Percentiles rank a stretch among this genome's conserved stretches.
Conservation (phyloP, 2,329 filamentous ascomycete genomes). For the Cladosporium sp. region DNA sequence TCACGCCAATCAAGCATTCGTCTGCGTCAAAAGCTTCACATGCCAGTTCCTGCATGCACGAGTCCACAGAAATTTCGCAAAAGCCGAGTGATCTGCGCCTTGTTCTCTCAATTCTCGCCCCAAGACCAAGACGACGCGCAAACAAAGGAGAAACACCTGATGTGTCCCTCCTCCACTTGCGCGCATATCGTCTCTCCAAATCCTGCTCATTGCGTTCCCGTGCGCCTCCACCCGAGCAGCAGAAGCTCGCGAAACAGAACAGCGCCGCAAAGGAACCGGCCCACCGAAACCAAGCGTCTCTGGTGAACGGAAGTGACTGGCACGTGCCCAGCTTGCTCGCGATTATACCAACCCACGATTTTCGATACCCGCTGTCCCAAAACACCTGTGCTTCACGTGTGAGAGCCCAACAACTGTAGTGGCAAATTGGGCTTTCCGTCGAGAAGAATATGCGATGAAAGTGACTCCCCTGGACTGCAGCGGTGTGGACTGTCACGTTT, state of each 20-base stretch:
- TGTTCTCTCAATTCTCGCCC: background rate
- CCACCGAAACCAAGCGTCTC: conserved; percentile 10
- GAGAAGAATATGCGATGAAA: background rate
- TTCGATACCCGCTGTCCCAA: background rate
- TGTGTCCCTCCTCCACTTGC: background rate
- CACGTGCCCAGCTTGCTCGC: background rate
- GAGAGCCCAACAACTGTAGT: background rate
- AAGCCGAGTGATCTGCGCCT: background rate
- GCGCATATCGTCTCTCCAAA: background rate
- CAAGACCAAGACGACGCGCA: background rate
- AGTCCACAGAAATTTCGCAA: too few relatives aligned
- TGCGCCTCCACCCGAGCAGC: background rate
- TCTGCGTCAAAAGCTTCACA: too few relatives aligned
- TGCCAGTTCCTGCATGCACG: too few relatives aligned
- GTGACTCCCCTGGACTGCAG: background rate
- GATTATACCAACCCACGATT: background rate
- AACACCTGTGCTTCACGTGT: background rate
- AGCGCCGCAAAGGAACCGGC: conserved; percentile 9
- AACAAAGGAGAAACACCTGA: background rate
- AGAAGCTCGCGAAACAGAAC: background rate
- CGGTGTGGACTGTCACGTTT: background rate
- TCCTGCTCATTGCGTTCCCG: background rate
- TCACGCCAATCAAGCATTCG: background rate
- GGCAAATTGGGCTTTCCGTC: background rate
- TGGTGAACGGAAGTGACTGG: background rate